These are phyloP conservation scores for Chiua virens DNA, from an alignment of 768 basidiomycete species.

Conservation along the genomic window DNA sequence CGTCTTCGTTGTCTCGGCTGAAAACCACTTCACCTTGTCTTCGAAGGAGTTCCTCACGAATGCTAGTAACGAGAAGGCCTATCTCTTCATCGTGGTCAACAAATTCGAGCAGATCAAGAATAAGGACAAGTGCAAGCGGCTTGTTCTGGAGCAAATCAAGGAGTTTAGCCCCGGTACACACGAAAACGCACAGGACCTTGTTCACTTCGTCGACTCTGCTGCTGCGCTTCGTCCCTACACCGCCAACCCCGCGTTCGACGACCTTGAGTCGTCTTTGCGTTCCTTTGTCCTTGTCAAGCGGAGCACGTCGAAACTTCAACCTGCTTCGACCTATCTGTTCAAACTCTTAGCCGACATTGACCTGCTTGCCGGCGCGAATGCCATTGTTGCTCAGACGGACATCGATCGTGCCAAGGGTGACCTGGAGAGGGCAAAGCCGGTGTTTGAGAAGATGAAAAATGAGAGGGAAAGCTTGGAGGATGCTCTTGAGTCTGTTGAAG, in stretches of 20 bases:
- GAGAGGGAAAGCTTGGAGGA: constrained; percentile 77
- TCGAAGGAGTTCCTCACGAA: constrained; percentile 92
- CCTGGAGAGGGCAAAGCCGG: constrained; percentile 67
- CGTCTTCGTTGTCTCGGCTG: constrained; percentile 96
- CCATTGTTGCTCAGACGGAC: constrained; percentile 81
- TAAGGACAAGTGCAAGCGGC: constrained; percentile 87
- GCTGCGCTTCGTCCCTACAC: constrained; percentile 65
- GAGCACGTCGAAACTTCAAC: constrained; percentile 93
- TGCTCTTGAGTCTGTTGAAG: constrained; percentile 76
- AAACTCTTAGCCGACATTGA: constrained; percentile 91
- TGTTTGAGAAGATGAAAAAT: constrained; percentile 84
- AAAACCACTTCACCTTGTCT: constrained; percentile 97
- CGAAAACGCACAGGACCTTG: constrained; percentile 88
- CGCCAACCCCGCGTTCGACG: constrained; percentile 72
- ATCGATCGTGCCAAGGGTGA: constrained; percentile 69
- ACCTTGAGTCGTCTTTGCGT: constrained; percentile 85
- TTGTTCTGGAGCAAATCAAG: constrained; percentile 92
- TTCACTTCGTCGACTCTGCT: constrained; percentile 97
- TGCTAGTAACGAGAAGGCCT: constrained; percentile 96
- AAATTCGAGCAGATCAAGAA: constrained; percentile 95
- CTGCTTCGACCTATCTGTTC: constrained; percentile 86
- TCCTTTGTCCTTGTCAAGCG: constrained; percentile 97
- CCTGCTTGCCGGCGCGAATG: constrained; percentile 81
- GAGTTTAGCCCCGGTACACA: constrained; percentile 90
- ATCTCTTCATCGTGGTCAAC: constrained; percentile 98